Evolutionary conservation across 305 asterid genomes (phyloP).

Genomic region (Solanum hybrid): DNA sequence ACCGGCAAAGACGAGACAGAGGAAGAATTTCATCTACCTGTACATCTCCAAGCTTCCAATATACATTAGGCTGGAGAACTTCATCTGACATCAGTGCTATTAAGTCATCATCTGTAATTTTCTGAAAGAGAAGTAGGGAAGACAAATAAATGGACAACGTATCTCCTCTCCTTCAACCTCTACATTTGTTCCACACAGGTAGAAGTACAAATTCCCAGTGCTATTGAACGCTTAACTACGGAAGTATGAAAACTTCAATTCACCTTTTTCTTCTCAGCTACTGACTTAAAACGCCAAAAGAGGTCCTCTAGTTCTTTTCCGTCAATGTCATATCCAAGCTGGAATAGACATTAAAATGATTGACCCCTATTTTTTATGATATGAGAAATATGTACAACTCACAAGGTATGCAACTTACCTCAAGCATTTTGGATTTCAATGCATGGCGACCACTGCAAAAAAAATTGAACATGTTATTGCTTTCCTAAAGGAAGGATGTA

Average conservation of each 20-base stretch:
- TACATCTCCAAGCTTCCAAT: slow-evolving; percentile 71
- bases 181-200: not conserved
- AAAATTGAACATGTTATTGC: not conserved
- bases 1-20: not conserved
- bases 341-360: slow-evolving; percentile 13
- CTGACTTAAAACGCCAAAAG: slow-evolving; percentile 75
- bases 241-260: not conserved
- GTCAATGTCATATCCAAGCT: slow-evolving; percentile 91
- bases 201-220: not conserved
- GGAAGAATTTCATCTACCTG: slow-evolving; percentile 37
- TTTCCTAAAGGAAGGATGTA: not conserved
- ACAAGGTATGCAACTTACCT: slow-evolving; percentile 31
- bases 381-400: not conserved
- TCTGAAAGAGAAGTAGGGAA: slow-evolving; percentile 30
- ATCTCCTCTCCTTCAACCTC: not conserved
- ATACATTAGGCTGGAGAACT: slow-evolving; percentile 75
- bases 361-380: not conserved
- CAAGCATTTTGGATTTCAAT: slow-evolving; percentile 65
- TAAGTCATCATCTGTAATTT: slow-evolving; percentile 75
- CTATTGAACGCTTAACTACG: not conserved
- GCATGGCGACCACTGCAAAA: slow-evolving; percentile 83
- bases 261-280: slow-evolving; percentile 93
- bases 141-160: not conserved
- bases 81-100: slow-evolving; percentile 80
- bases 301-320: slow-evolving; percentile 81